Base-by-base conservation (phyloP, 2,329 filamentous ascomycete species). In the Epichloe sp. region DNA sequence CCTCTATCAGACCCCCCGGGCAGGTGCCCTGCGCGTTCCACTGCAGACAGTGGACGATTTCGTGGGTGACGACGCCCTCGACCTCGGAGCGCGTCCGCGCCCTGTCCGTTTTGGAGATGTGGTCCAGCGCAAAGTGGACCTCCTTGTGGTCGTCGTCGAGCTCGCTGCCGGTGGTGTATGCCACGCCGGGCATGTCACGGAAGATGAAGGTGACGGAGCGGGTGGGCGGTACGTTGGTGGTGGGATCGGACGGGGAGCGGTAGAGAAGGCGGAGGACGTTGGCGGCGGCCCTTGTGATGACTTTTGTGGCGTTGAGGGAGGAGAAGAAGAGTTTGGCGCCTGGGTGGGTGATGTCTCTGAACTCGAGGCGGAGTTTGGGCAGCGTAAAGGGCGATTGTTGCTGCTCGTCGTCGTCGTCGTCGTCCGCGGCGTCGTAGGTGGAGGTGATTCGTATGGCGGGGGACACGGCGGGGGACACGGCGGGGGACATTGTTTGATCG, bases 1-100 rank as follows among this genome's bases (percentile, higher is more conserved):
- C 91, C 67, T 97, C 91, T 51, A 95, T 83, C 45, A 97, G 68
- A 0, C 93, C 93, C 0, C 83, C 83, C 83, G 0, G 85, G 85
- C 80, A 79, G 4, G 70, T 71, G 2, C 73, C 75, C 19, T 59
- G 71, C 2, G 75, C 85, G 59, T 88, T 83, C 68, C 87, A 85
- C 67, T 97, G 91, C 69, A 86, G 94, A 69, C 89, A 96, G 70
- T 97, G 93, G 14, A 97, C 91, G 55, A 96, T 83, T 68, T 97
- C 91, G 64, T 97, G 91, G 1, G 86, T 85, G 19, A 97, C 67
- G 0, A 97, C 89, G 41, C 93, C 93, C 17, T 79, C 70, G 53
- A 96, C 80, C 69, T 97, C 88, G 40, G 75, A 60, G 23, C 63
- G 56, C 12, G 69, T 68, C 47, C 75, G 74, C 11, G 68, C 58